These are phyloP conservation scores for Cordyceps militaris DNA, from an alignment of 2,329 filamentous ascomycete species.

Conservation along the genomic window DNA sequence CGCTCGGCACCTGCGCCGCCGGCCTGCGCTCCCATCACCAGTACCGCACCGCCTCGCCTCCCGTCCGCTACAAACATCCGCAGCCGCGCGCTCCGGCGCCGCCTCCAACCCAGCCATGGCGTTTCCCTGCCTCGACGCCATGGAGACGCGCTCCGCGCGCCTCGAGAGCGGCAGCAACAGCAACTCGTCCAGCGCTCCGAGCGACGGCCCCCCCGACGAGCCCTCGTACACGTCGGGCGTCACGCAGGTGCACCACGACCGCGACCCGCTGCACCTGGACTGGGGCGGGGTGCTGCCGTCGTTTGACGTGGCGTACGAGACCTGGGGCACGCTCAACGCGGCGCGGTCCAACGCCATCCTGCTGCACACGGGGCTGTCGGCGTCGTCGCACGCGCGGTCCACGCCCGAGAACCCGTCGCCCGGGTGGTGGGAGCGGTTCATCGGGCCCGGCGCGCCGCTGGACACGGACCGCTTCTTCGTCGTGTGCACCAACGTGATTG, in stretches of 20 bases:
- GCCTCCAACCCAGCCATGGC: constrained; percentile 78
- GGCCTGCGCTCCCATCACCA: background rate
- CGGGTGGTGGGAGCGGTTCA: constrained; percentile 99
- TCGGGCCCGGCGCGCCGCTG: constrained; percentile 75
- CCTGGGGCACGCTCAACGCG: constrained; percentile 76
- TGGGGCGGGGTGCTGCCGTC: constrained; percentile 90
- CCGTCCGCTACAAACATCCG: background rate
- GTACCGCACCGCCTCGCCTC: too few species aligned
- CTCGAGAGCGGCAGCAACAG: background rate
- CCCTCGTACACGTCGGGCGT: constrained; percentile 88
- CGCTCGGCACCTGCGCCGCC: constrained; percentile 9
- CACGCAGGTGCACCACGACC: constrained; percentile 70
- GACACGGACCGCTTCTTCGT: constrained; percentile 90
- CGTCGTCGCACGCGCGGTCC: constrained; percentile 94
- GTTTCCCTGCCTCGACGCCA: constrained; percentile 82
- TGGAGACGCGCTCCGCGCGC: constrained; percentile 67
- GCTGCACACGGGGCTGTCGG: constrained; percentile 87
- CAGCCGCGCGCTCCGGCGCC: constrained; percentile 23
- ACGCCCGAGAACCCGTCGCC: constrained; percentile 80
- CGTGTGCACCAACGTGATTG: constrained; percentile 94
- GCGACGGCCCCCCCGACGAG: constrained; percentile 85
- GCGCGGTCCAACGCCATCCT: constrained; percentile 85
- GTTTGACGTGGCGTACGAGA: constrained; percentile 88
- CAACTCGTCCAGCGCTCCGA: constrained; percentile 50
- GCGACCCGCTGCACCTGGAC: constrained; percentile 72